These are phyloP conservation scores for Marchantia polymorpha DNA, from an alignment of 225 moss, liverwort and hornwort genomes.

Conservation along the genomic window DNA sequence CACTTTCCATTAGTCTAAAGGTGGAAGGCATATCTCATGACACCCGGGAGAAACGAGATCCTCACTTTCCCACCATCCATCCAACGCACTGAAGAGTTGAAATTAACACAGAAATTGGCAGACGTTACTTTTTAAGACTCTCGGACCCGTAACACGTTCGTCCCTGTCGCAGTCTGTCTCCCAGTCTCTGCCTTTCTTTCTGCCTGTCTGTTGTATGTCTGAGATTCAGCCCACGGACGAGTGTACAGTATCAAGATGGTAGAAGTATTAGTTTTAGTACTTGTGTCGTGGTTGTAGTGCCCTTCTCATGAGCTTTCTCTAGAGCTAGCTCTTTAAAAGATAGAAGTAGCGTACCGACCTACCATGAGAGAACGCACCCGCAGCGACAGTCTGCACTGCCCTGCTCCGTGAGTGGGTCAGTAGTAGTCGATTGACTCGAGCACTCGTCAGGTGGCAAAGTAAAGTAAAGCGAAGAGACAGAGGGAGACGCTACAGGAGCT, in stretches of 20 bases:
- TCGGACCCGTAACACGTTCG: neutral
- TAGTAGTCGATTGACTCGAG: neutral
- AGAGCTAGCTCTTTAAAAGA: neutral
- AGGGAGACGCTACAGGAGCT: neutral
- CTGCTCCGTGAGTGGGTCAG: neutral
- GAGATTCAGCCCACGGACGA: neutral
- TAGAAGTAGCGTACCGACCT: neutral
- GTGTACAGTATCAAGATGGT: neutral
- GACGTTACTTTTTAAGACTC: neutral
- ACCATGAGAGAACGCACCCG: neutral
- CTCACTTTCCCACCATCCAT: neutral
- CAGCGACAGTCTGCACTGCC: conserved; percentile 4
- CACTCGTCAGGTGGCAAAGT: neutral
- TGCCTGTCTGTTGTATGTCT: conserved; percentile 3
- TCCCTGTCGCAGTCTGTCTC: neutral
- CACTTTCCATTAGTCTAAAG: neutral
- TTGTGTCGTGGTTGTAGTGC: neutral
- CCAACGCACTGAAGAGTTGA: neutral
- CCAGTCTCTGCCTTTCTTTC: neutral
- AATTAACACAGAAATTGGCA: neutral
- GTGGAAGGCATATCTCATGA: neutral
- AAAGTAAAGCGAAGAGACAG: neutral
- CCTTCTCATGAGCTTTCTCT: neutral
- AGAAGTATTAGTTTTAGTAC: neutral
- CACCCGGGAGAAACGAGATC: neutral